These are phyloP conservation scores for Zopfochytrium polystomum DNA, from an alignment of 371 early-diverging fungal genomes.

Conservation along the genomic window DNA sequence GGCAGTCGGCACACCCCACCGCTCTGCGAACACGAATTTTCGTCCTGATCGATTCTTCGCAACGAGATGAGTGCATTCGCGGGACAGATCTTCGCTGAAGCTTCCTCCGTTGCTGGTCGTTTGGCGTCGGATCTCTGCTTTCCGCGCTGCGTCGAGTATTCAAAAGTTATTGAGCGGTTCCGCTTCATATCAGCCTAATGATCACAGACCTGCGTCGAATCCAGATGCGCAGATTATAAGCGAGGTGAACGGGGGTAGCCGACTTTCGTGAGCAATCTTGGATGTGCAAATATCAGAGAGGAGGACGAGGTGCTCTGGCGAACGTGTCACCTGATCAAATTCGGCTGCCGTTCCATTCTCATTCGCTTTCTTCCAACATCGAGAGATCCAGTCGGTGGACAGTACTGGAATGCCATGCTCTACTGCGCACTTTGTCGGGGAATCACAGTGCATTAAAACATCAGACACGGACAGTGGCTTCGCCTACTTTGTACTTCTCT, in stretches of 20 bases:
- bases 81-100: constrained; percentile 16
- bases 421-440: not conserved
- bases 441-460: not conserved
- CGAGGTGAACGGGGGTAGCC: not conserved
- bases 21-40: constrained; percentile 21
- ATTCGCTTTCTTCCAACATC: not conserved
- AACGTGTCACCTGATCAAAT: not conserved
- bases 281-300: not conserved
- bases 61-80: constrained; percentile 20
- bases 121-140: not conserved
- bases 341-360: not conserved
- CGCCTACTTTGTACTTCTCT: constrained; percentile 21
- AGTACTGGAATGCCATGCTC: not conserved
- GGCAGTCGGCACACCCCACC: constrained; percentile 8
- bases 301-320: no score
- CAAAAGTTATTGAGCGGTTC: no score
- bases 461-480: not conserved
- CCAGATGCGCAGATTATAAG: constrained; percentile 6
- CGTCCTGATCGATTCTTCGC: not conserved
- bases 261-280: not conserved
- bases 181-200: not conserved
- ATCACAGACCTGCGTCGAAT: constrained; percentile 3
- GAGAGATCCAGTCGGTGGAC: not conserved
- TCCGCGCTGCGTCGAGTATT: not conserved
- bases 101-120: constrained; percentile 8